Conservation (phyloP, 2,329 filamentous ascomycete genomes). For the Fusarium sacchari region DNA sequence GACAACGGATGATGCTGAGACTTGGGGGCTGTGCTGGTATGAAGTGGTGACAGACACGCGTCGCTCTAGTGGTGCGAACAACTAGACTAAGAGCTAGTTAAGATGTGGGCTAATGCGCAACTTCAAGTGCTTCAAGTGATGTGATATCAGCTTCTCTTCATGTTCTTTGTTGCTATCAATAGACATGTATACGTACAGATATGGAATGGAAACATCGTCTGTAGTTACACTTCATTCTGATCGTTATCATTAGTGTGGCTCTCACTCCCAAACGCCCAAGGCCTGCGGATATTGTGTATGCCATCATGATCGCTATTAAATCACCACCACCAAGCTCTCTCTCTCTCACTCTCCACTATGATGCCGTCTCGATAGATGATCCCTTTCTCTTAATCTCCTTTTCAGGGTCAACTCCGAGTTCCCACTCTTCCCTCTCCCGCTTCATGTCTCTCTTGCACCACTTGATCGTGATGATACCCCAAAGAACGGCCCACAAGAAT, state of each 20-base stretch:
- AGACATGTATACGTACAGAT: constrained; percentile 8
- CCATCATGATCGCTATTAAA: constrained; percentile 17
- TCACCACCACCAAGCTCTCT: not conserved
- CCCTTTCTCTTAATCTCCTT: constrained; percentile 31
- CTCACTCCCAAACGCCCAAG: constrained; percentile 12
- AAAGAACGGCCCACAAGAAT: constrained; percentile 50
- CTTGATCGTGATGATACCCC: constrained; percentile 48
- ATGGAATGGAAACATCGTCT: not conserved
- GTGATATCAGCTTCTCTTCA: not conserved
- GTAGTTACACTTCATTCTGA: constrained; percentile 12
- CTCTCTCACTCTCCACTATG: not conserved
- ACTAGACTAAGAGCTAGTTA: not conserved
- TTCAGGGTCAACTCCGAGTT: constrained; percentile 42
- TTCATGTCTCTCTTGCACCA: constrained; percentile 53
- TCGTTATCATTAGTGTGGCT: not conserved
- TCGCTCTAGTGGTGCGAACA: not conserved
- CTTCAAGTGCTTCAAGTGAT: not conserved
- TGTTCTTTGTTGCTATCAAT: constrained; percentile 9
- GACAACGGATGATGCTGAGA: not conserved
- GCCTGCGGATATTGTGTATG: not conserved
- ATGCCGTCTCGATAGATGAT: constrained; percentile 17
- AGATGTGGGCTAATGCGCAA: not conserved
- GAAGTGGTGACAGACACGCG: constrained; percentile 1
- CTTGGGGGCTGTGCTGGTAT: constrained; percentile 6
- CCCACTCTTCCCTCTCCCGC: constrained; percentile 51